Percentiles rank a stretch among this genome's conserved stretches.
Conservation (phyloP, 1,139 yeast species). For the Geotrichum phurueaensis region DNA sequence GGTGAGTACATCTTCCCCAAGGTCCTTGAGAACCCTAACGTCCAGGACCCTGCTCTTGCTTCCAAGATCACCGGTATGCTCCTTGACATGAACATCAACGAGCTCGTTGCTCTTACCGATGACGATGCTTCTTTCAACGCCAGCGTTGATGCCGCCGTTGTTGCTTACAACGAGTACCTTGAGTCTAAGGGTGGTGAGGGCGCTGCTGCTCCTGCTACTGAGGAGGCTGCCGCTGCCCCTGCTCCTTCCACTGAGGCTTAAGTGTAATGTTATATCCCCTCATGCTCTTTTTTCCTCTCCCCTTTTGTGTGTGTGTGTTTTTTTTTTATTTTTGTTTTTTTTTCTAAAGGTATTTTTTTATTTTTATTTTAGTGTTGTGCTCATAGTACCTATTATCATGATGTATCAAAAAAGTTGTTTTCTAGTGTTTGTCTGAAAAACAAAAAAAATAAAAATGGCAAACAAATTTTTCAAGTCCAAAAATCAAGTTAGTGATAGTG, state of each 20-base stretch:
- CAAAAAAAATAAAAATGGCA: background rate
- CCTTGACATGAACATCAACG: constrained; percentile 90
- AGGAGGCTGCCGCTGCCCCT: constrained; percentile 17
- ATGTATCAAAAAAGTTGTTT: background rate
- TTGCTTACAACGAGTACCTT: constrained; percentile 49
- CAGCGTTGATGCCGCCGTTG: constrained; percentile 91
- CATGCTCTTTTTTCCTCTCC: background rate
- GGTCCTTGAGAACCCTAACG: constrained; percentile 75
- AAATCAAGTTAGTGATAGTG: background rate
- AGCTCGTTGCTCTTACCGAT: constrained; percentile 82
- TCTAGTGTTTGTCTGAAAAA: background rate
- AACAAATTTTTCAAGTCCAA: background rate
- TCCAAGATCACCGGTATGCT: constrained; percentile 99
- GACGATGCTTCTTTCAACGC: constrained; percentile 77
- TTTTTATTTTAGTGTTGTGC: background rate
- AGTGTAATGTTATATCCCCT: background rate
- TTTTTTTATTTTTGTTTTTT: constrained; percentile 2
- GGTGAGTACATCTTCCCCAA: constrained; percentile 98
- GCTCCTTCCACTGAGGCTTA: constrained; percentile 15
- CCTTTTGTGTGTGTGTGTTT: constrained; percentile 2
- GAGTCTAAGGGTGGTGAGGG: constrained; percentile 23
- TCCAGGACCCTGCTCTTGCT: constrained; percentile 87
- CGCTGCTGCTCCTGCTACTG: constrained; percentile 12
- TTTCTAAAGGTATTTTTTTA: background rate
- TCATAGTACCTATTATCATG: background rate